These are phyloP conservation scores for Yarrowia sp. DNA, from an alignment of 805 yeast species.

Conservation along the genomic window DNA sequence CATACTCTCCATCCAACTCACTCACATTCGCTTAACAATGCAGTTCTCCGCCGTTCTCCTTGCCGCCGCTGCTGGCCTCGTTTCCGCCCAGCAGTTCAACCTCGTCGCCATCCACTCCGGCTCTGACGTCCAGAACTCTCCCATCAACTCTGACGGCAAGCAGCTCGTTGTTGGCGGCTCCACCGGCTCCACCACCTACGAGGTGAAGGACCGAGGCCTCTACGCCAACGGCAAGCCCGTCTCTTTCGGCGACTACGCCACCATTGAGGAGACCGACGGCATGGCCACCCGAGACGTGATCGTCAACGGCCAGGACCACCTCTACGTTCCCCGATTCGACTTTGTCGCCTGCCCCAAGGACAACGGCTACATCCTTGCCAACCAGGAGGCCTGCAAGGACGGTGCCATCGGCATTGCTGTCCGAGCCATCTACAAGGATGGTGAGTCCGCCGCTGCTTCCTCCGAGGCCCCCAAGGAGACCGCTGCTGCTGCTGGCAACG, in stretches of 20 bases:
- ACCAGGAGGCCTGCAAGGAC: slow-evolving; percentile 4
- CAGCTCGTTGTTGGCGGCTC: not conserved
- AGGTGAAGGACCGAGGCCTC: slow-evolving; percentile 8
- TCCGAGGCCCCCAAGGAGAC: no score
- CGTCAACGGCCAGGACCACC: not conserved
- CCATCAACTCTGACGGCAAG: not conserved
- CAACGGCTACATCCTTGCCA: slow-evolving; percentile 2
- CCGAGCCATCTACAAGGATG: not conserved
- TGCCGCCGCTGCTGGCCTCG: slow-evolving; percentile 9
- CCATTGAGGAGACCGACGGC: not conserved
- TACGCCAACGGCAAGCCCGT: slow-evolving; percentile 25
- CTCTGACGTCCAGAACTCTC: slow-evolving; percentile 12
- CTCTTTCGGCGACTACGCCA: not conserved
- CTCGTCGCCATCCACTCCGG: slow-evolving; percentile 27
- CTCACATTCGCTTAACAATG: slow-evolving; percentile 15
- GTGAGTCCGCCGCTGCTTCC: not conserved
- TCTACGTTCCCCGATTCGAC: not conserved
- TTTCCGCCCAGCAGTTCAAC: slow-evolving; percentile 19
- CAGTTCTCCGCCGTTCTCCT: slow-evolving; percentile 22
- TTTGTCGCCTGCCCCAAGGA: slow-evolving; percentile 8
- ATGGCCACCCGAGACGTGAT: not conserved
- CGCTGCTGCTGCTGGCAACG: not conserved
- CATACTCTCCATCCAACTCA: not conserved
- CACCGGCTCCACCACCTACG: slow-evolving; percentile 2
- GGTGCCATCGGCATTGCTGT: slow-evolving; percentile 4